phyloP scores from a whole-genome alignment of 805 yeast species.

The Ogataea pini region DNA sequence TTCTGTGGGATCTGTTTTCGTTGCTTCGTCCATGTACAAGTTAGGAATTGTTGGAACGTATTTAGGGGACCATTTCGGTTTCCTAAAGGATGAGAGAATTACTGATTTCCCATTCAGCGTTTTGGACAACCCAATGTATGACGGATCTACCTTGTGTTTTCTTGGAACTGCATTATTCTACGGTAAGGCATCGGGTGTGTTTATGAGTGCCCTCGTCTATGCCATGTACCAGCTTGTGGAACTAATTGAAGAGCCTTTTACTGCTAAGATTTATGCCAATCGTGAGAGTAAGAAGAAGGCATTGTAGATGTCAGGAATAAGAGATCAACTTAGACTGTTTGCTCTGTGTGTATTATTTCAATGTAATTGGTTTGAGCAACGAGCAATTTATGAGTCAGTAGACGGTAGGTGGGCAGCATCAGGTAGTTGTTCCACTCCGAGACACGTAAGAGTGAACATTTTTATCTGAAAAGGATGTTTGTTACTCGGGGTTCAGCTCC shows the following conservation, averaged over 20 bases:
- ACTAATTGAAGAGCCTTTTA: constrained; percentile 92
- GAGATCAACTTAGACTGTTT: not conserved
- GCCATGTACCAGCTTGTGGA: constrained; percentile 83
- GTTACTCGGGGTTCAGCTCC: no score
- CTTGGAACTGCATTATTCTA: constrained; percentile 86
- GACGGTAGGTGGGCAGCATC: no score
- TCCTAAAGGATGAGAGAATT: constrained; percentile 86
- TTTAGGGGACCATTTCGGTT: constrained; percentile 96
- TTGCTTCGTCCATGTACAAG: constrained; percentile 82
- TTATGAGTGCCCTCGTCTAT: constrained; percentile 70
- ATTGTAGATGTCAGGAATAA: not conserved
- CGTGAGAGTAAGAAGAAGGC: constrained; percentile 42
- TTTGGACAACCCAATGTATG: constrained; percentile 93
- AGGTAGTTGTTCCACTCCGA: no score
- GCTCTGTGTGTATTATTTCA: not conserved
- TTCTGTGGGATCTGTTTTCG: constrained; percentile 76
- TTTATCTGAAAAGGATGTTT: no score
- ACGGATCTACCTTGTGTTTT: constrained; percentile 87
- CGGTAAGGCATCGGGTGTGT: constrained; percentile 88
- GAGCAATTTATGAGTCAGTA: not conserved
- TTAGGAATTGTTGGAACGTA: constrained; percentile 96
- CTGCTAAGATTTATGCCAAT: constrained; percentile 84
- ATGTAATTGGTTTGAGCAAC: not conserved
- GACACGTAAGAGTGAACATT: no score
- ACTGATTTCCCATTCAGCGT: constrained; percentile 92